Conservation (phyloP, 768 basidiomycete genomes). For the Phylloporus sp. region DNA sequence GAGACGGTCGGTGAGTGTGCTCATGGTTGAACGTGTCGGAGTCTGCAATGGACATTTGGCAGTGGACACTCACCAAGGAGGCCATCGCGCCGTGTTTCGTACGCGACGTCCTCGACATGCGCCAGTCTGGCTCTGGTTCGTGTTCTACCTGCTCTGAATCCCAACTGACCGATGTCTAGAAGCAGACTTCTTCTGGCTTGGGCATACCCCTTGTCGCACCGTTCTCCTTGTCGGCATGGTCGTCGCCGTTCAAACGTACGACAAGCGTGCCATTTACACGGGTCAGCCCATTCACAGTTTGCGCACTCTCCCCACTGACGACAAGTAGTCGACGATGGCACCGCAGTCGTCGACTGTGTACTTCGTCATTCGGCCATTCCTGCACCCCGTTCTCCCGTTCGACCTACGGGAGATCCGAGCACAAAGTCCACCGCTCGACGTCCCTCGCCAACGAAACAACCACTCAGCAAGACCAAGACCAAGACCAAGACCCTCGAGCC, state of each 20-base stretch:
- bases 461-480: slow-evolving; percentile 2
- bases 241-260: slow-evolving; percentile 58
- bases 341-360: slow-evolving; percentile 65
- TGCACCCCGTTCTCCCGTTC: slow-evolving; percentile 4
- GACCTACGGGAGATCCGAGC: not conserved
- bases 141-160: not conserved
- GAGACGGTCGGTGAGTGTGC: slow-evolving; percentile 32
- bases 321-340: slow-evolving; percentile 70
- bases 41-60: slow-evolving; percentile 24
- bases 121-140: slow-evolving; percentile 31
- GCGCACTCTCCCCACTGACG: not conserved
- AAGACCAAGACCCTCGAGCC: slow-evolving; percentile 4
- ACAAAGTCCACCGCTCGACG: not conserved
- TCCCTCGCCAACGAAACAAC: slow-evolving; percentile 17
- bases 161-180: slow-evolving; percentile 29
- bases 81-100: slow-evolving; percentile 55
- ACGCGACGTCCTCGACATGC: slow-evolving; percentile 49
- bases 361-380: slow-evolving; percentile 36
- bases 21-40: slow-evolving; percentile 6
- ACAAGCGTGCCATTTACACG: slow-evolving; percentile 57
- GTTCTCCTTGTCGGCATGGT: slow-evolving; percentile 61
- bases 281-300: slow-evolving; percentile 32
- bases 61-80: slow-evolving; percentile 57
- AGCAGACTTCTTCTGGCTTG: slow-evolving; percentile 67
- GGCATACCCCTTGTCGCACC: slow-evolving; percentile 64